These are phyloP conservation scores for Parmales sp. DNA, from an alignment of 108 stramenopile genomes.

Conservation along the genomic window DNA sequence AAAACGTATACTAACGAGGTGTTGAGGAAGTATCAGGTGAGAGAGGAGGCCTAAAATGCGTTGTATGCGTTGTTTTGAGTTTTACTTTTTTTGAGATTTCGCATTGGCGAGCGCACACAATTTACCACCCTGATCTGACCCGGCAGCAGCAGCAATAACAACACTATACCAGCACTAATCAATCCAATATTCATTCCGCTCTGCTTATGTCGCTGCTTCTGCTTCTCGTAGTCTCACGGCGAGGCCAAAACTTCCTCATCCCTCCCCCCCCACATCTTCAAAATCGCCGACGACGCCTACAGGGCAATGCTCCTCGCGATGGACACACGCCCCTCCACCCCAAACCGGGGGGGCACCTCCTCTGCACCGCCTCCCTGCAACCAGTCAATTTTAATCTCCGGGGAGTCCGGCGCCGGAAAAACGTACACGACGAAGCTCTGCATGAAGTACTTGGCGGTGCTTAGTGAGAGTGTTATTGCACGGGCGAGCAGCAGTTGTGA, in stretches of 20 bases:
- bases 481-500: background rate
- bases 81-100: too few relatives aligned
- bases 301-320: conserved; percentile 48
- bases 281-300: conserved; percentile 80
- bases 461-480: conserved; percentile 12
- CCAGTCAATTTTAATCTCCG: conserved; percentile 41
- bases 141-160: too few relatives aligned
- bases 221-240: too few relatives aligned
- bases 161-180: too few relatives aligned
- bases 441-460: conserved; percentile 41
- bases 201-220: too few relatives aligned
- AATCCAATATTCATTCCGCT: too few relatives aligned
- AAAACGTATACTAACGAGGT: conserved; percentile 28
- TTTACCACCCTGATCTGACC: too few relatives aligned
- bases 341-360: background rate
- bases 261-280: conserved; percentile 7
- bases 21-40: conserved; percentile 36
- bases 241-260: too few relatives aligned
- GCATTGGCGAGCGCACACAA: too few relatives aligned
- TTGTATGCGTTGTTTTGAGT: too few relatives aligned
- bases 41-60: too few relatives aligned
- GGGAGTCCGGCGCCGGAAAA: conserved; percentile 49
- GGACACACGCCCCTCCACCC: conserved; percentile 8
- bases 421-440: conserved; percentile 49
- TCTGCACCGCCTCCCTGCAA: background rate